Percentiles rank a stretch among this genome's conserved stretches.
Conservation (phyloP, 345 rosid species). For the Diplotaxis tenuifolia region DNA sequence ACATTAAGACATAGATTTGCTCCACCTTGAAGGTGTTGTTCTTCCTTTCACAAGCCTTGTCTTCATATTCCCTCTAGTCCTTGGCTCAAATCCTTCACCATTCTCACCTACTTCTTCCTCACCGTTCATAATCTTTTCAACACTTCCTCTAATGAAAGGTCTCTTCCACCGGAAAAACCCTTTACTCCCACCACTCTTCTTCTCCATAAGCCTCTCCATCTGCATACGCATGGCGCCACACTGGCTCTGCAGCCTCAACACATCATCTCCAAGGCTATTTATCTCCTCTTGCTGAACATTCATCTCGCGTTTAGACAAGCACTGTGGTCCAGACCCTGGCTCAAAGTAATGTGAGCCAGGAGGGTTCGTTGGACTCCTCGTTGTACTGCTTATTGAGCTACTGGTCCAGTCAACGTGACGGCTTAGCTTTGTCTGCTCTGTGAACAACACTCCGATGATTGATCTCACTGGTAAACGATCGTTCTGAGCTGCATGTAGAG, state of each 20-base stretch:
- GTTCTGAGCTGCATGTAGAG: slow-evolving; percentile 80
- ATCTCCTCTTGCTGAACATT: slow-evolving; percentile 63
- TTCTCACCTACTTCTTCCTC: slow-evolving; percentile 38
- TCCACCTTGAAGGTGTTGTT: slow-evolving; percentile 56
- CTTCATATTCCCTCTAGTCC: slow-evolving; percentile 67
- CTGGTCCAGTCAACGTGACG: slow-evolving; percentile 58
- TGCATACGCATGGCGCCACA: slow-evolving; percentile 64
- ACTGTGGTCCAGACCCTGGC: slow-evolving; percentile 38
- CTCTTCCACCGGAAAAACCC: slow-evolving; percentile 84
- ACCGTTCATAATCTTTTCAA: slow-evolving; percentile 37
- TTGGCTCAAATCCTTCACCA: slow-evolving; percentile 46
- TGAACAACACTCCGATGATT: slow-evolving; percentile 70
- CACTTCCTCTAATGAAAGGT: slow-evolving; percentile 43
- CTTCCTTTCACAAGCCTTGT: slow-evolving; percentile 54
- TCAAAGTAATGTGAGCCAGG: slow-evolving; percentile 39
- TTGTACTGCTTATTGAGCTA: slow-evolving; percentile 51
- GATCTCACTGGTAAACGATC: slow-evolving; percentile 85
- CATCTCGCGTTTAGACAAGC: slow-evolving; percentile 70
- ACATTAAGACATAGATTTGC: slow-evolving; percentile 49
- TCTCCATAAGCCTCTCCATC: slow-evolving; percentile 67
- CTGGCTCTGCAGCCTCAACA: slow-evolving; percentile 65
- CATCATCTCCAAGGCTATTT: slow-evolving; percentile 62
- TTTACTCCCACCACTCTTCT: slow-evolving; percentile 72
- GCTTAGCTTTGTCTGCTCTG: slow-evolving; percentile 69
- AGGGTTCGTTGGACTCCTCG: slow-evolving; percentile 55